These are phyloP conservation scores for Jimgerdemannia lactiflua DNA, from an alignment of 192 early-diverging fungal genomes.

Conservation along the genomic window DNA sequence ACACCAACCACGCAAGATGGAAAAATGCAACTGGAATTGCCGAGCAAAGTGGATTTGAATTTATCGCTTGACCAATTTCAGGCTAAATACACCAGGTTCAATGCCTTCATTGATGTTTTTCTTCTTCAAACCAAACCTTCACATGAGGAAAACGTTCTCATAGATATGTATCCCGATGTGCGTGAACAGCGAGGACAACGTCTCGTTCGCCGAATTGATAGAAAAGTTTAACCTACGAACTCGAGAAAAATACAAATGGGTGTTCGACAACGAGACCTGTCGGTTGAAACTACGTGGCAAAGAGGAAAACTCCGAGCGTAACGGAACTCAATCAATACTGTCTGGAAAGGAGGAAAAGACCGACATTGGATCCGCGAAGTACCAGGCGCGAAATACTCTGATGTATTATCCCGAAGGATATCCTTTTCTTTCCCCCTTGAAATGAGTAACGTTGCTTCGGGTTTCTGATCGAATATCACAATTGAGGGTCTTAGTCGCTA, in stretches of 20 bases:
- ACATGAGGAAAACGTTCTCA: conserved; percentile 31
- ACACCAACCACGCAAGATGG: background rate
- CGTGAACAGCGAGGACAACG: conserved; percentile 77
- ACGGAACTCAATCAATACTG: too few relatives aligned
- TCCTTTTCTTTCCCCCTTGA: background rate
- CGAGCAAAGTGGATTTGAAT: conserved; percentile 35
- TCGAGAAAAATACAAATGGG: conserved; percentile 60
- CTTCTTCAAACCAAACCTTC: conserved; percentile 78
- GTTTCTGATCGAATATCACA: background rate
- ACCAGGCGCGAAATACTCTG: conserved; percentile 67
- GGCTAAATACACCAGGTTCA: conserved; percentile 55
- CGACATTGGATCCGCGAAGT: conserved; percentile 49
- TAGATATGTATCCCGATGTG: conserved; percentile 9
- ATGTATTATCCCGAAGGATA: conserved; percentile 70
- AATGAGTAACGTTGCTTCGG: background rate
- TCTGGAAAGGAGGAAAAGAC: conserved; percentile 31
- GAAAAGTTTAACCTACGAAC: conserved; percentile 56
- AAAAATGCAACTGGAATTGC: conserved; percentile 4
- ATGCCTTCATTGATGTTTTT: background rate
- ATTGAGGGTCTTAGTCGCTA: background rate
- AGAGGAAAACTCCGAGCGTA: background rate
- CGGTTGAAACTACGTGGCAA: conserved; percentile 17
- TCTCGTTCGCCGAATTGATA: conserved; percentile 67
- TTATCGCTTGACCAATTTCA: conserved; percentile 74
- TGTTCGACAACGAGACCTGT: conserved; percentile 61